phyloP scores from a whole-genome alignment of 2,329 filamentous ascomycete genomes.

The Emergomyces pasteurianus region DNA sequence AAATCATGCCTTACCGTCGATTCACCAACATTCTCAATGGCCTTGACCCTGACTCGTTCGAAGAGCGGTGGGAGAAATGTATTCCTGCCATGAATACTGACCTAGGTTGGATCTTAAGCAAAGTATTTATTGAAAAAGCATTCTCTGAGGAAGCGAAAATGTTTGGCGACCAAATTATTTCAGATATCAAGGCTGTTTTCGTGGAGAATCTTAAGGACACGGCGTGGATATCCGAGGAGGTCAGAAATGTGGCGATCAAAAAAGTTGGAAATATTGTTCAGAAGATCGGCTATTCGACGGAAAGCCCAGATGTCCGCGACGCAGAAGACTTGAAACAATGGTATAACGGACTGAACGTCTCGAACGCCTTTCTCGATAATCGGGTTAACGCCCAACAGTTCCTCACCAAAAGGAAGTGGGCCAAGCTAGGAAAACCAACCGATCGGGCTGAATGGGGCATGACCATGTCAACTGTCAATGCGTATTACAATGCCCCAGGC shows the following conservation, averaged over 20 bases:
- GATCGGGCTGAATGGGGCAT: slow-evolving; percentile 50
- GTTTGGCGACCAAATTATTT: slow-evolving; percentile 57
- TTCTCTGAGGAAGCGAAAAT: slow-evolving; percentile 56
- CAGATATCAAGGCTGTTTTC: slow-evolving; percentile 57
- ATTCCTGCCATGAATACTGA: slow-evolving; percentile 45
- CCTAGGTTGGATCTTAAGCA: slow-evolving; percentile 56
- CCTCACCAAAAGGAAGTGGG: slow-evolving; percentile 41
- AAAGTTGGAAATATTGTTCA: slow-evolving; percentile 57
- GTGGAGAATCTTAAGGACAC: slow-evolving; percentile 47
- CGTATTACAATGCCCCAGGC: slow-evolving; percentile 52
- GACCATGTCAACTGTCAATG: slow-evolving; percentile 51
- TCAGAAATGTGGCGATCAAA: slow-evolving; percentile 47
- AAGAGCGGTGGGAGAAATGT: slow-evolving; percentile 57
- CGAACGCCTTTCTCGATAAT: slow-evolving; percentile 47
- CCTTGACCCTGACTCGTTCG: slow-evolving; percentile 48
- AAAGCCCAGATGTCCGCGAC: slow-evolving; percentile 50
- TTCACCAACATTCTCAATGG: slow-evolving; percentile 52
- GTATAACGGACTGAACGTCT: slow-evolving; percentile 44
- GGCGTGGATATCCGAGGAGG: slow-evolving; percentile 53
- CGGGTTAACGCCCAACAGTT: slow-evolving; percentile 40
- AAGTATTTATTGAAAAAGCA: slow-evolving; percentile 57
- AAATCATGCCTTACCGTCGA: slow-evolving; percentile 46
- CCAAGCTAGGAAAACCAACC: slow-evolving; percentile 46
- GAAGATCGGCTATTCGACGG: slow-evolving; percentile 56
- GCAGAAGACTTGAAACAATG: slow-evolving; percentile 44